phyloP scores from a whole-genome alignment of 768 basidiomycete species.

The Daedalea quercina region DNA sequence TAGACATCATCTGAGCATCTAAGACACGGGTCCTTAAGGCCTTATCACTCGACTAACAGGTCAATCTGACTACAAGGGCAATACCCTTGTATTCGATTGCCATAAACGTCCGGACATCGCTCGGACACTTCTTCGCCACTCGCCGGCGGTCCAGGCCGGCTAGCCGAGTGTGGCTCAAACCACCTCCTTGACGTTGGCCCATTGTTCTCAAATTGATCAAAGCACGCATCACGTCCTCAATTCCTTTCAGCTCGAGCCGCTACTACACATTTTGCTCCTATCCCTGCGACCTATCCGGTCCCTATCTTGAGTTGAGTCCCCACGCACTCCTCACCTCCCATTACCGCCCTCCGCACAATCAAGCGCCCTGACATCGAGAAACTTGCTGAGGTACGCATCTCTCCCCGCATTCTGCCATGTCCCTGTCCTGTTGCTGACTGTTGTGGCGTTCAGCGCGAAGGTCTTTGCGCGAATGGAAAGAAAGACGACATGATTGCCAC shows the following conservation, averaged over 20 bases:
- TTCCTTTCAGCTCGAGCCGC: neutral
- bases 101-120: neutral
- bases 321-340: neutral
- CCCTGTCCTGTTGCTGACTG: neutral
- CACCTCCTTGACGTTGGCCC: no score
- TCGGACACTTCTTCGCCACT: neutral
- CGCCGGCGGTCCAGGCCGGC: neutral
- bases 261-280: neutral
- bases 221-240: neutral
- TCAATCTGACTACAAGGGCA: neutral
- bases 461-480: slow-evolving; percentile 20
- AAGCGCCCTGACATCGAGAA: slow-evolving; percentile 3
- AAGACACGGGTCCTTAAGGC: neutral
- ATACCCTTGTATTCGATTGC: neutral
- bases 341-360: neutral
- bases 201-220: neutral
- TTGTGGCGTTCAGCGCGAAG: slow-evolving; percentile 16
- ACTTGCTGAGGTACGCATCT: slow-evolving; percentile 6
- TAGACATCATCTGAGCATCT: neutral
- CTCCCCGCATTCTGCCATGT: neutral
- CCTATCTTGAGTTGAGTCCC: neutral
- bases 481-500: slow-evolving; percentile 22
- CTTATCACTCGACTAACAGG: neutral
- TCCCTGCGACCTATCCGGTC: neutral
- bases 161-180: no score